These are phyloP conservation scores for Botrytis deweyae DNA, from an alignment of 2,329 filamentous ascomycete genomes.

Conservation along the genomic window DNA sequence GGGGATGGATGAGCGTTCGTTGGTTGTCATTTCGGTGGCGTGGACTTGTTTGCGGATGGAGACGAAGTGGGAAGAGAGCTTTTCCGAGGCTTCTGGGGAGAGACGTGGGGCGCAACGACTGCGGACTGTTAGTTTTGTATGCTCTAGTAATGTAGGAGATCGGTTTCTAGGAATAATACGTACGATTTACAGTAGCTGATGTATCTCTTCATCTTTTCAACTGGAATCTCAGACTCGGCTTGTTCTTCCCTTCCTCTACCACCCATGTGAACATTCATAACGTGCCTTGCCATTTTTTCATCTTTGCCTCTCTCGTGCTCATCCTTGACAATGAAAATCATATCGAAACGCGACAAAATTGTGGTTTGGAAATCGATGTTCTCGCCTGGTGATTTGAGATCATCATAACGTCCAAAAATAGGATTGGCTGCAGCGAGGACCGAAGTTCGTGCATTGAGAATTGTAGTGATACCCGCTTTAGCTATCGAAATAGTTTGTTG, in stretches of 20 bases:
- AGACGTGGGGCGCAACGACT: slow-evolving; percentile 91
- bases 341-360: slow-evolving; percentile 96
- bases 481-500: slow-evolving; percentile 99
- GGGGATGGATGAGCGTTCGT: slow-evolving; percentile 87
- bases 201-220: slow-evolving; percentile 97
- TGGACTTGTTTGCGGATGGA: slow-evolving; percentile 94
- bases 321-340: slow-evolving; percentile 99
- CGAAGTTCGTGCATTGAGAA: slow-evolving; percentile 91
- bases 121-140: slow-evolving; percentile 23
- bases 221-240: slow-evolving; percentile 81
- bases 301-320: slow-evolving; percentile 89
- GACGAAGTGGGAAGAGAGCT: slow-evolving; percentile 95
- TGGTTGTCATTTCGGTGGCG: slow-evolving; percentile 83
- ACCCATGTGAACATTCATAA: slow-evolving; percentile 97
- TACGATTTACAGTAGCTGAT: slow-evolving; percentile 95
- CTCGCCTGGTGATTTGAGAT: slow-evolving; percentile 94
- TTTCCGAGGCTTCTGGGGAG: slow-evolving; percentile 87
- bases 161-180: slow-evolving; percentile 41
- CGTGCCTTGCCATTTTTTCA: slow-evolving; percentile 91
- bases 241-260: slow-evolving; percentile 79
- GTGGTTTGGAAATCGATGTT: slow-evolving; percentile 99
- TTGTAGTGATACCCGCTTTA: slow-evolving; percentile 97
- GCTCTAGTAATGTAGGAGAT: not conserved
- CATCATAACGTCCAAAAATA: slow-evolving; percentile 96
- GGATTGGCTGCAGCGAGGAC: slow-evolving; percentile 95